Conservation (phyloP, 129 eudicot genomes). For the Flaveria sonorensis region DNA sequence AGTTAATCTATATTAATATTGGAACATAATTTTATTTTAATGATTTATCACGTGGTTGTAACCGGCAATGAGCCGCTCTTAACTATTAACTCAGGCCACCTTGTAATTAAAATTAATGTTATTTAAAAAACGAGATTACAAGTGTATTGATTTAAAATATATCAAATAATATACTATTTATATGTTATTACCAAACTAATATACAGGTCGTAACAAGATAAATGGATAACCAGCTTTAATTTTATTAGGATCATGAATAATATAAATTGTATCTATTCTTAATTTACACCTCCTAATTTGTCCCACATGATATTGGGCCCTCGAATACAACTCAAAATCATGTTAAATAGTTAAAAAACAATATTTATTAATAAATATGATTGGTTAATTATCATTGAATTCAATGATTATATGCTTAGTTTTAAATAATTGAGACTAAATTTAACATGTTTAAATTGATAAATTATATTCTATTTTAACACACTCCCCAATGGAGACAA, state of each 20-base stretch:
- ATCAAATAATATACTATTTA: not conserved
- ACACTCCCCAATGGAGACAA: slow-evolving; percentile 23
- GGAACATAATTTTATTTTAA: too few relatives aligned
- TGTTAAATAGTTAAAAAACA: not conserved
- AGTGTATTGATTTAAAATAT: not conserved
- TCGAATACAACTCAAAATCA: not conserved
- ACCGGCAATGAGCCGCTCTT: too few relatives aligned
- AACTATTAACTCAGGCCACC: too few relatives aligned
- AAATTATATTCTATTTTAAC: slow-evolving; percentile 7
- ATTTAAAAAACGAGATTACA: too few relatives aligned
- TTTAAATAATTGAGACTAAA: not conserved
- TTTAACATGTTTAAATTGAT: slow-evolving; percentile 6
- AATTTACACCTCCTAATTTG: slow-evolving; percentile 1
- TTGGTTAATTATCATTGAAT: not conserved
- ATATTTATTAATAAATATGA: not conserved
- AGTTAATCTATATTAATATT: too few relatives aligned
- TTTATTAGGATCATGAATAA: not conserved
- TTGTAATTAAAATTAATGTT: too few relatives aligned
- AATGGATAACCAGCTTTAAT: not conserved
- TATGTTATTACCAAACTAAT: not conserved
- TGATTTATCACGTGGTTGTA: too few relatives aligned
- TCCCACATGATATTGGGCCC: slow-evolving; percentile 16
- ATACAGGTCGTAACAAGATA: not conserved
- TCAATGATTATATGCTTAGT: not conserved
- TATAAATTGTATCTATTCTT: not conserved